These are phyloP conservation scores for Apophysomyces sp. DNA, from an alignment of 371 early-diverging fungal genomes.

Conservation along the genomic window DNA sequence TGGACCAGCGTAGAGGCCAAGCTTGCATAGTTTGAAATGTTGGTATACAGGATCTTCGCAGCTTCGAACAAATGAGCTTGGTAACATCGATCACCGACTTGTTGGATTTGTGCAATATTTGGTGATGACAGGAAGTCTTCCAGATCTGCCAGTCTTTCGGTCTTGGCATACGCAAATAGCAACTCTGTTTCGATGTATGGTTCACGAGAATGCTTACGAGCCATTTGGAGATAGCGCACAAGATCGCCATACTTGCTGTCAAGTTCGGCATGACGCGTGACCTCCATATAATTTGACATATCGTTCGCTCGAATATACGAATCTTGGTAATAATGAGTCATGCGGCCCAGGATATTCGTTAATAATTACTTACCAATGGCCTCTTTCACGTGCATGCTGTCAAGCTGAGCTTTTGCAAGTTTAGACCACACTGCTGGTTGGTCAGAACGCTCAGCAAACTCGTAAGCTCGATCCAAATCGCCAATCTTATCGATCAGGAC, in stretches of 20 bases:
- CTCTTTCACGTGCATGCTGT: constrained; percentile 87
- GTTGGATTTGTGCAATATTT: constrained; percentile 90
- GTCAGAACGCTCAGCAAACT: constrained; percentile 92
- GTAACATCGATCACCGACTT: constrained; percentile 96
- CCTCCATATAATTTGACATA: constrained; percentile 86
- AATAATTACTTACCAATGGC: constrained; percentile 65
- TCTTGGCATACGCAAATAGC: constrained; percentile 92
- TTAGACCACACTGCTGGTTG: constrained; percentile 92
- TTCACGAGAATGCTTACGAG: constrained; percentile 91
- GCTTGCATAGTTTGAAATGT: constrained; percentile 95
- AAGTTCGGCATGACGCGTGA: constrained; percentile 76
- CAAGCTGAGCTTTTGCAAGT: constrained; percentile 93
- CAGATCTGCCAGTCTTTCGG: constrained; percentile 85
- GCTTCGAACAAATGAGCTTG: constrained; percentile 89
- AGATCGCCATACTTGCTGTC: constrained; percentile 91
- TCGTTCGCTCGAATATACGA: constrained; percentile 96
- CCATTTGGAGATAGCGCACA: constrained; percentile 91
- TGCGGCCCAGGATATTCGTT: neutral
- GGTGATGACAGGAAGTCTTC: constrained; percentile 92
- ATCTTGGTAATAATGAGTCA: constrained; percentile 38
- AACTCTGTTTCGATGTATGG: constrained; percentile 93
- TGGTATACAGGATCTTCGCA: constrained; percentile 91
- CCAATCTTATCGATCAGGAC: constrained; percentile 91
- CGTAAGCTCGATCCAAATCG: constrained; percentile 92
- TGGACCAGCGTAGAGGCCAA: constrained; percentile 94